Conservation (phyloP, 768 basidiomycete species). For the Austroboletus festivus region DNA sequence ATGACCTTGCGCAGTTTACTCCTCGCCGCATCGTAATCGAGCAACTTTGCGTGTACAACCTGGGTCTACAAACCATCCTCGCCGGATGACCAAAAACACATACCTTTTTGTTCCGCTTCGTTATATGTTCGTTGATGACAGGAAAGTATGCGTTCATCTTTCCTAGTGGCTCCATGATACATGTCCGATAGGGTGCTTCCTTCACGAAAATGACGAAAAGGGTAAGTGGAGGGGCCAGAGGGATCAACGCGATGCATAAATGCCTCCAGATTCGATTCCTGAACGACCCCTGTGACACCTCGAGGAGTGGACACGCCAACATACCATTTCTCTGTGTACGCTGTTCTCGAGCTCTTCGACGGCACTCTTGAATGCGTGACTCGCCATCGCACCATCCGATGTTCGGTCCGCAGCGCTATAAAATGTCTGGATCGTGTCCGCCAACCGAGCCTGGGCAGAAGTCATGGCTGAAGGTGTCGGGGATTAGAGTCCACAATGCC, state of each 20-base stretch:
- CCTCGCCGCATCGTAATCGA: conserved; percentile 93
- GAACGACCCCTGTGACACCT: background rate
- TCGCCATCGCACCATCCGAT: conserved; percentile 94
- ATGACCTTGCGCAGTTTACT: conserved; percentile 85
- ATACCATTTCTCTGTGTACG: conserved; percentile 79
- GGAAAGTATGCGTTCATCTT: conserved; percentile 97
- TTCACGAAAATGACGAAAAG: conserved; percentile 27
- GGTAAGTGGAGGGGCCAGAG: too few relatives aligned
- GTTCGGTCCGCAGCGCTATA: conserved; percentile 81
- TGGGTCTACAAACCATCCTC: background rate
- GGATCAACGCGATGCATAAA: background rate
- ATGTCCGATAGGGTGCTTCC: conserved; percentile 94
- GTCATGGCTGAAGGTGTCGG: conserved; percentile 97
- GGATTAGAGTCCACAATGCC: too few relatives aligned
- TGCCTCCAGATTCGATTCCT: background rate
- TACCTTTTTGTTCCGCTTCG: conserved; percentile 97
- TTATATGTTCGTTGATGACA: conserved; percentile 87
- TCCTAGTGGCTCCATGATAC: conserved; percentile 91
- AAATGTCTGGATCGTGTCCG: conserved; percentile 91
- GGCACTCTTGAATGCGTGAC: conserved; percentile 92
- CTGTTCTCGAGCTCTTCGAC: conserved; percentile 90
- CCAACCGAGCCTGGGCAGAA: conserved; percentile 85
- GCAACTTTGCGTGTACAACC: conserved; percentile 49
- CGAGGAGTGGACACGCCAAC: conserved; percentile 25
- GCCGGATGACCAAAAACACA: background rate